Percentiles rank a stretch among this genome's conserved stretches.
Evolutionary conservation across 352 stramenopile species (phyloP).

Genomic region (Phytophthora nicotianae): DNA sequence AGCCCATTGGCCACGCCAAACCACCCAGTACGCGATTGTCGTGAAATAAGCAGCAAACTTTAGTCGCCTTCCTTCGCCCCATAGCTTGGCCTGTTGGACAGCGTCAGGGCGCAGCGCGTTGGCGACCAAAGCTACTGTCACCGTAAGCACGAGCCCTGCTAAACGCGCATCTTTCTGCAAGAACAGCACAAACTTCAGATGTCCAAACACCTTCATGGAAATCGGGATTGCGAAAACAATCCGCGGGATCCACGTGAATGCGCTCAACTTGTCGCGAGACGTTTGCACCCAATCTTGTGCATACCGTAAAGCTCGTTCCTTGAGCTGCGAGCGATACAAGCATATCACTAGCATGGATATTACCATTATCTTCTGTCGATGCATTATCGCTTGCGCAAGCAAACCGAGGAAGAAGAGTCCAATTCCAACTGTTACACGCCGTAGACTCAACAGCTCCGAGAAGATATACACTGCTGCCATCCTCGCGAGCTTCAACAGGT

Average conservation of each 20-base stretch:
- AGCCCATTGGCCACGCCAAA: slow-evolving; percentile 53
- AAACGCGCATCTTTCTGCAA: slow-evolving; percentile 60
- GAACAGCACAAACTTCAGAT: slow-evolving; percentile 79
- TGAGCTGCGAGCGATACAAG: slow-evolving; percentile 65
- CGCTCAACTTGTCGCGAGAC: slow-evolving; percentile 70
- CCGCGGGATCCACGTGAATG: slow-evolving; percentile 58
- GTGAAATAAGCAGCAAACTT: slow-evolving; percentile 69
- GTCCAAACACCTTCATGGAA: slow-evolving; percentile 71
- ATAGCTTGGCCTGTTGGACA: slow-evolving; percentile 44
- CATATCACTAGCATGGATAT: slow-evolving; percentile 71
- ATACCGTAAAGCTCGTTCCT: slow-evolving; percentile 36
- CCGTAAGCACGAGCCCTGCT: slow-evolving; percentile 37
- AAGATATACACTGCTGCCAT: slow-evolving; percentile 58
- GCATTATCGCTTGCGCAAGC: slow-evolving; percentile 55
- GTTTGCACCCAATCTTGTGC: slow-evolving; percentile 56
- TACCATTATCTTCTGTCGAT: slow-evolving; percentile 79
- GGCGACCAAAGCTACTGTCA: slow-evolving; percentile 43
- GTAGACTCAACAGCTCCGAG: slow-evolving; percentile 60
- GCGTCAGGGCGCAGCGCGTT: slow-evolving; percentile 35
- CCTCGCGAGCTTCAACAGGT: slow-evolving; percentile 56
- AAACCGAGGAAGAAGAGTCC: slow-evolving; percentile 55
- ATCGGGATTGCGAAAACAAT: slow-evolving; percentile 61
- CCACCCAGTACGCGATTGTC: slow-evolving; percentile 62
- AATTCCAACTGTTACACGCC: slow-evolving; percentile 49
- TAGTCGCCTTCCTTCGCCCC: slow-evolving; percentile 69